Evolutionary conservation across 2,329 filamentous ascomycete species (phyloP).

Genomic region (Curvularia lunata): DNA sequence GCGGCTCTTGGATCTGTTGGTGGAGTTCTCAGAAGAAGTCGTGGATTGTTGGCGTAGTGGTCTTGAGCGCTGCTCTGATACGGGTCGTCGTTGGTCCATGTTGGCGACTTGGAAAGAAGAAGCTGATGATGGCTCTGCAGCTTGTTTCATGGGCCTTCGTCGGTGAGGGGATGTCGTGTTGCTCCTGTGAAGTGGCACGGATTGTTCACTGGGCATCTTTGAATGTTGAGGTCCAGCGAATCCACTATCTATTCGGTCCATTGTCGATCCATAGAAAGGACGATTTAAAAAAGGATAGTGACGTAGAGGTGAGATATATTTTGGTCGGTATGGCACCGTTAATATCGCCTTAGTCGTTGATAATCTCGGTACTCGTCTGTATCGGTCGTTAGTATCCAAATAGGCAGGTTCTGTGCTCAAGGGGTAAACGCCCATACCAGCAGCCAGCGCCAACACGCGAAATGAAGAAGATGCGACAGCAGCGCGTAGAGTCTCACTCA

Average conservation of each 20-base stretch:
- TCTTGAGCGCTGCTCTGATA: conserved; percentile 36
- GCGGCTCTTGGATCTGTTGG: conserved; percentile 35
- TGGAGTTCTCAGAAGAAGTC: conserved; percentile 39
- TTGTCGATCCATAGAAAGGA: conserved; percentile 35
- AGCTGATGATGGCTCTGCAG: conserved; percentile 5
- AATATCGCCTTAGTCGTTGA: conserved; percentile 20
- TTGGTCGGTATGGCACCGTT: conserved; percentile 25
- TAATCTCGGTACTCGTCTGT: conserved; percentile 35
- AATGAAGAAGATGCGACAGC: conserved; percentile 17
- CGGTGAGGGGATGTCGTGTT: conserved; percentile 33
- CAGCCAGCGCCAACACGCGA: conserved; percentile 32
- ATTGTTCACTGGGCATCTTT: conserved; percentile 25
- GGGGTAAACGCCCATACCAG: conserved; percentile 31
- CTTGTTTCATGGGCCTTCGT: conserved; percentile 23
- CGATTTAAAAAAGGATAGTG: conserved; percentile 18
- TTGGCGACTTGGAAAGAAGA: conserved; percentile 12
- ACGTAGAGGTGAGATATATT: conserved; percentile 18
- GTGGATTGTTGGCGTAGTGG: conserved; percentile 36
- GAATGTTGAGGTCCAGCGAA: conserved; percentile 35
- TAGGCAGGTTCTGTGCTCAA: conserved; percentile 29
- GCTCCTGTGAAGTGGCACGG: conserved; percentile 27
- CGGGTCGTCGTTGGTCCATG: conserved; percentile 26
- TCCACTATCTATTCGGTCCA: conserved; percentile 46
- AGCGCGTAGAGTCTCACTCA: conserved; percentile 6
- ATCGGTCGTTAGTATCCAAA: conserved; percentile 29